phyloP scores from a whole-genome alignment of 2,329 filamentous ascomycete species.

The Raffaelea albimanens region DNA sequence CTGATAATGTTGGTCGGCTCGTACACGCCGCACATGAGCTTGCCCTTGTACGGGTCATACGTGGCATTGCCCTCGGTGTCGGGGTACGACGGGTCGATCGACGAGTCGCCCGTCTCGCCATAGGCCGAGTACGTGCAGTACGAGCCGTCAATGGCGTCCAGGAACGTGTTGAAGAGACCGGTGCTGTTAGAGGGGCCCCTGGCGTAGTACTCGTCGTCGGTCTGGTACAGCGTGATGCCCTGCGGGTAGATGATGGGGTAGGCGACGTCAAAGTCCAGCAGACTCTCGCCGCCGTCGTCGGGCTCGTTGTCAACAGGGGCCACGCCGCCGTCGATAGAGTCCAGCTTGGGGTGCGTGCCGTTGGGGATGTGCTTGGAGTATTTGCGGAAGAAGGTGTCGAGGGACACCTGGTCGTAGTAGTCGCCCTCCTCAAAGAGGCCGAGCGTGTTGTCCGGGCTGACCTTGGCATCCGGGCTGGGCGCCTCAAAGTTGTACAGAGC shows the following conservation, averaged over 20 bases:
- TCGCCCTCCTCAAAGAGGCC: slow-evolving; percentile 15
- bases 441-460: slow-evolving; percentile 8
- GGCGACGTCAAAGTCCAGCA: slow-evolving; percentile 35
- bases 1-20: slow-evolving; percentile 44
- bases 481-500: slow-evolving; percentile 23
- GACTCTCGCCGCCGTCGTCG: slow-evolving; percentile 20
- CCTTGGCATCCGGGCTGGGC: background rate
- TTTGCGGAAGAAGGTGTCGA: slow-evolving; percentile 13
- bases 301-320: slow-evolving; percentile 23
- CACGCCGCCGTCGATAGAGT: slow-evolving; percentile 35
- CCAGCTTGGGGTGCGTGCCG: slow-evolving; percentile 32
- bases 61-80: slow-evolving; percentile 29
- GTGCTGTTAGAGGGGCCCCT: slow-evolving; percentile 2
- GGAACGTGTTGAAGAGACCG: slow-evolving; percentile 23
- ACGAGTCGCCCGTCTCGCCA: slow-evolving; percentile 34
- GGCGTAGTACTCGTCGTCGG: slow-evolving; percentile 15
- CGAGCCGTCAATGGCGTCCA: slow-evolving; percentile 37
- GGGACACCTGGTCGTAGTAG: slow-evolving; percentile 14
- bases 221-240: slow-evolving; percentile 21
- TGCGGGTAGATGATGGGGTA: slow-evolving; percentile 41
- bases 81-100: slow-evolving; percentile 37
- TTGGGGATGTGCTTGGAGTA: slow-evolving; percentile 20
- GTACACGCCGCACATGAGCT: slow-evolving; percentile 22
- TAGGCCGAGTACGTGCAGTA: slow-evolving; percentile 38
- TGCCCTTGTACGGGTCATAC: slow-evolving; percentile 28